Base-by-base conservation (phyloP, 129 eudicot genomes). In the Glebionis coronaria region DNA sequence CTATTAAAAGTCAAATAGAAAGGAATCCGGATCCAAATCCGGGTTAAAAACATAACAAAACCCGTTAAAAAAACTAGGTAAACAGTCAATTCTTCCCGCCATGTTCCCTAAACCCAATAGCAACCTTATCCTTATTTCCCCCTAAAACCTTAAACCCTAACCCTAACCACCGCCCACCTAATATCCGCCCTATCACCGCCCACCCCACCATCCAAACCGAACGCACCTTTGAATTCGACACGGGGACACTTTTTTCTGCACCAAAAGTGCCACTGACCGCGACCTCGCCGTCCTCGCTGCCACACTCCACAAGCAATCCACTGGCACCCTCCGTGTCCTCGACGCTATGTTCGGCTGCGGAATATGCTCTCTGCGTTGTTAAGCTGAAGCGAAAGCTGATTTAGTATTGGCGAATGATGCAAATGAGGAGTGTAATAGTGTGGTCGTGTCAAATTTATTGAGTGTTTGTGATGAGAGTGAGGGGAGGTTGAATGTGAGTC, bases 281-380 rank as follows among this genome's bases (percentile, higher is more conserved):
- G 98, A 93, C 74, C 97, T 93, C 73, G 98, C 80, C 9, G 98
- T 88, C 62, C 98, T 93, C 57, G 81, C 98, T 2, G 98, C 97
- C 16, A 77, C 97, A 46, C 61, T 84, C 3, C 42, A 93, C 69
- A 84, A 82, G 70, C 70, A 63, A 12, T 19, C 82, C 31, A 69
- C 73, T 59, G 67, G 44, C 31, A 63, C 60, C 20, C 85, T 93
- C 35, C 79, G 87, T 49, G 90, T 93, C 23, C 90, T 93, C 21
- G 98, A 93, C 69, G 97, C 95, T 2, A 76, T 88, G 96, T 93
- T 97, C 67, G 98, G 98, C 12, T 93, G 95, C 69, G 98, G 98
- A n/a, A 70, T 93, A 12, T 88, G 98, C 2, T 86, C 96, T 3
- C 71, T 93, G 15, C 87, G 98, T 23, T 92, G 88, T 68, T 68